A percentile compares a stretch with the other conserved stretches of the same genome.
Evolutionary conservation across 1,139 yeast species (phyloP).

Genomic region (Yamadazyma blattariae): DNA sequence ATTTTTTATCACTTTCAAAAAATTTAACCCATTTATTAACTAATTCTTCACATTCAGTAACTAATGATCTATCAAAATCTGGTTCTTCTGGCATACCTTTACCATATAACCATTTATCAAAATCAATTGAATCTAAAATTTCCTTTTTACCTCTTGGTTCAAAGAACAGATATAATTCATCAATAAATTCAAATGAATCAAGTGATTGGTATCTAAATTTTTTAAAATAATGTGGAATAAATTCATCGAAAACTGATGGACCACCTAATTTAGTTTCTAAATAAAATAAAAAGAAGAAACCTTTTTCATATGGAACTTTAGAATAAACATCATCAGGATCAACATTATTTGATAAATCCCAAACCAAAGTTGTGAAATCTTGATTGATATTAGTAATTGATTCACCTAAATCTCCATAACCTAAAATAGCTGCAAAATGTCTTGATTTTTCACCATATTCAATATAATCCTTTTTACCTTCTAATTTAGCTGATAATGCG

Average conservation of each 20-base stretch:
- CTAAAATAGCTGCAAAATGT: constrained; percentile 30
- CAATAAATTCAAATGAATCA: constrained; percentile 29
- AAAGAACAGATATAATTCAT: constrained; percentile 29
- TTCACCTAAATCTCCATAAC: constrained; percentile 28
- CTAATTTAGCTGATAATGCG: constrained; percentile 20
- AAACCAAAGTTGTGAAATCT: constrained; percentile 24
- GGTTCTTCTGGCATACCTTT: constrained; percentile 32
- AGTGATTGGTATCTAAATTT: constrained; percentile 30
- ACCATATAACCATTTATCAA: constrained; percentile 45
- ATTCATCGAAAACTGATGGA: constrained; percentile 24
- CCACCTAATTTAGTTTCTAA: constrained; percentile 30
- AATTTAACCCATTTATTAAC: constrained; percentile 25
- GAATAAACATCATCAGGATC: constrained; percentile 39
- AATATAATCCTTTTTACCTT: constrained; percentile 18
- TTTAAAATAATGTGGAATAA: constrained; percentile 31
- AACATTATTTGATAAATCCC: constrained; percentile 22
- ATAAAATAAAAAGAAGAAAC: constrained; percentile 30
- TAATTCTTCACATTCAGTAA: constrained; percentile 26
- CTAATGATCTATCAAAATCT: constrained; percentile 29
- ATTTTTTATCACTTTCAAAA: constrained; percentile 4
- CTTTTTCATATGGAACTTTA: constrained; percentile 35
- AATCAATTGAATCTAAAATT: constrained; percentile 77
- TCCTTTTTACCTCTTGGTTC: constrained; percentile 71
- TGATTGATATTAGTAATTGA: constrained; percentile 19
- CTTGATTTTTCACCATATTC: constrained; percentile 29